Evolutionary conservation across 129 eudicot genomes (phyloP).

Genomic region (Saussurea involucrata): DNA sequence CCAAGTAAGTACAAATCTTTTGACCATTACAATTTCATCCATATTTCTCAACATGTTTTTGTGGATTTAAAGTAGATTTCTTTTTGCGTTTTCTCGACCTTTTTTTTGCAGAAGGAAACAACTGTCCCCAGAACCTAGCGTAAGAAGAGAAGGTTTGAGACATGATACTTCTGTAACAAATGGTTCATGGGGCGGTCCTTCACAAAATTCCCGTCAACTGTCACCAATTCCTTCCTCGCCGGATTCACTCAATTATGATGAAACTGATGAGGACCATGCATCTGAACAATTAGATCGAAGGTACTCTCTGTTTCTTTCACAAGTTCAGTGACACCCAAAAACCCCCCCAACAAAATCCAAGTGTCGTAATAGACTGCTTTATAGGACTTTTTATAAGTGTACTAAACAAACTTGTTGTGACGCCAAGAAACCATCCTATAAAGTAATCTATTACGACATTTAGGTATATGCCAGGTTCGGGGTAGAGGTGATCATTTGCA

Average conservation of each 20-base stretch:
- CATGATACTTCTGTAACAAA: conserved; percentile 40
- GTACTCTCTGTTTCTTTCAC: conserved; percentile 27
- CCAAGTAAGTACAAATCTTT: conserved; percentile 69
- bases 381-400: background rate
- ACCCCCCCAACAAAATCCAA: background rate
- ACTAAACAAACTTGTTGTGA: no score
- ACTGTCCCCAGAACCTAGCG: conserved; percentile 51
- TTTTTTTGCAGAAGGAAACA: conserved; percentile 50
- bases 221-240: conserved; percentile 48
- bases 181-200: conserved; percentile 57
- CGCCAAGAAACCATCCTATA: no score
- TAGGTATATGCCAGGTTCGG: no score
- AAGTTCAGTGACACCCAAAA: background rate
- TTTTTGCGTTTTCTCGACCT: background rate
- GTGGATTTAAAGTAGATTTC: background rate
- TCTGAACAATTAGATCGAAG: conserved; percentile 70
- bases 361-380: background rate
- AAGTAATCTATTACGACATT: background rate
- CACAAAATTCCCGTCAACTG: conserved; percentile 36
- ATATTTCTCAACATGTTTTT: background rate
- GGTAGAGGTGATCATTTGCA: no score
- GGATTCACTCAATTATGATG: conserved; percentile 47
- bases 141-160: conserved; percentile 54
- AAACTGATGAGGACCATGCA: conserved; percentile 50
- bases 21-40: conserved; percentile 6